Percentiles rank a stretch among this genome's conserved stretches.
Conservation (phyloP, 306 rosid genomes). For the Cajanus cajan region DNA sequence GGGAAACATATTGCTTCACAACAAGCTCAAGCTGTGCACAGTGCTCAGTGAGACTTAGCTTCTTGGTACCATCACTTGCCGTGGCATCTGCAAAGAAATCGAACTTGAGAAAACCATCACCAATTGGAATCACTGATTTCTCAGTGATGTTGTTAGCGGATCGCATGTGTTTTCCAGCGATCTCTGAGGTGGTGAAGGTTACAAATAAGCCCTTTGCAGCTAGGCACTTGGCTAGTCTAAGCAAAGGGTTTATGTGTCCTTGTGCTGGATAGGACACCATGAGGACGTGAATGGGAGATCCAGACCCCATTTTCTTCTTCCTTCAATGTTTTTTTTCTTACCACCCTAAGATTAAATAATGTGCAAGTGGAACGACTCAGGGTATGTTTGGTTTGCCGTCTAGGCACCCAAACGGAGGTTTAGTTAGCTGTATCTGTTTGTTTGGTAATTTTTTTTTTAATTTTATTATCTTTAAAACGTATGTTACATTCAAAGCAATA, state of each 20-base stretch:
- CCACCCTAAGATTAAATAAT: neutral
- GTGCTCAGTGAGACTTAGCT: neutral
- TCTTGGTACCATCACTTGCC: slow-evolving; percentile 28
- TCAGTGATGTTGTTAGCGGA: slow-evolving; percentile 42
- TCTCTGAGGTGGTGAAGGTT: slow-evolving; percentile 49
- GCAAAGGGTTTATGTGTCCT: slow-evolving; percentile 79
- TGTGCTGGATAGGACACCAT: slow-evolving; percentile 65
- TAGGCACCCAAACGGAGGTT: too few relatives aligned
- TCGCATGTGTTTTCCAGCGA: slow-evolving; percentile 41
- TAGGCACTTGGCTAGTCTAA: slow-evolving; percentile 58
- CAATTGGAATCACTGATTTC: slow-evolving; percentile 29
- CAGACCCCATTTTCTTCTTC: slow-evolving; percentile 38
- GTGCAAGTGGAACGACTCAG: neutral
- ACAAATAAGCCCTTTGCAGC: slow-evolving; percentile 65
- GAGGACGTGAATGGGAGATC: slow-evolving; percentile 38
- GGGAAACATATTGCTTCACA: slow-evolving; percentile 34
- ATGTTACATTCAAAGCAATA: too few relatives aligned
- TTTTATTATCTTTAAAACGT: too few relatives aligned
- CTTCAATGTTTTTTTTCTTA: neutral
- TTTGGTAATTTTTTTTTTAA: too few relatives aligned
- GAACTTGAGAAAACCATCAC: slow-evolving; percentile 56
- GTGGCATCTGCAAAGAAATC: slow-evolving; percentile 59
- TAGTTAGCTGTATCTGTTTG: too few relatives aligned
- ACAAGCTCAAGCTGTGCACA: slow-evolving; percentile 33
- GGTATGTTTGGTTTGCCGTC: too few relatives aligned